Conservation (phyloP, 148 eudicot genomes). For the Fallopia convolvulus region DNA sequence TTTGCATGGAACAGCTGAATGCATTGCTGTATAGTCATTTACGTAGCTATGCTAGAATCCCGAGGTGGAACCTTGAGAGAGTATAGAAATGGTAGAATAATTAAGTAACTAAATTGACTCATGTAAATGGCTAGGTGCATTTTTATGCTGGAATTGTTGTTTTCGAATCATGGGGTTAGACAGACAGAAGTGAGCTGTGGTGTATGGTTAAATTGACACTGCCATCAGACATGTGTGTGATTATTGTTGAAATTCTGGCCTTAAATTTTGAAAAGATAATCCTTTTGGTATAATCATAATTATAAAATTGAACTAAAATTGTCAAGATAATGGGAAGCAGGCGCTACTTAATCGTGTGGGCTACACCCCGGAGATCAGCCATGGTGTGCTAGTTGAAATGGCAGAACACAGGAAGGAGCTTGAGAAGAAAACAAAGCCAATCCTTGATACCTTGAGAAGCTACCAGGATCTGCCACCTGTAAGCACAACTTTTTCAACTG, state of each 20-base stretch:
- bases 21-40: background rate
- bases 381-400: conserved; percentile 80
- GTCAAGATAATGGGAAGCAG: conserved; percentile 22
- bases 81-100: background rate
- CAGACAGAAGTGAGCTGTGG: background rate
- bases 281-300: background rate
- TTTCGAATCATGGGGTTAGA: no score
- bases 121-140: background rate
- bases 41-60: background rate
- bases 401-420: conserved; percentile 89
- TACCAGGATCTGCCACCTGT: conserved; percentile 98
- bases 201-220: background rate
- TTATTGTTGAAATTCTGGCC: background rate
- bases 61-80: background rate
- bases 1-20: background rate
- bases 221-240: background rate
- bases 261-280: background rate
- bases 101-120: background rate
- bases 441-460: conserved; percentile 85
- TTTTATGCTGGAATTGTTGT: background rate
- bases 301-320: background rate
- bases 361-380: conserved; percentile 90
- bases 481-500: conserved; percentile 5
- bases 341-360: conserved; percentile 85
- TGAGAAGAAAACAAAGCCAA: conserved; percentile 89